These are phyloP conservation scores for Kwoniella mangroviensis DNA, from an alignment of 768 basidiomycete species.

Conservation along the genomic window DNA sequence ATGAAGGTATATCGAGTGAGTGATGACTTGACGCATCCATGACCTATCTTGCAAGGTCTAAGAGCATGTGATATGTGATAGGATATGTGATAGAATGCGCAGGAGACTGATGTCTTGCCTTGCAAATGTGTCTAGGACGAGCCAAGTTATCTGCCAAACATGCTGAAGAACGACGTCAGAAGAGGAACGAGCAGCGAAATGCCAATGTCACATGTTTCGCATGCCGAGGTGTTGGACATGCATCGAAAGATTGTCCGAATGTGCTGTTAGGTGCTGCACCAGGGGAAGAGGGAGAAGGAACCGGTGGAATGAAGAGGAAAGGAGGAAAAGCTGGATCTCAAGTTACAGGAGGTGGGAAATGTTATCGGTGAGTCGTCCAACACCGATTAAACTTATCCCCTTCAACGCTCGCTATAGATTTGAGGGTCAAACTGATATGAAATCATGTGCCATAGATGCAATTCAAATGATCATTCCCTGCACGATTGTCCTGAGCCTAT, in stretches of 20 bases:
- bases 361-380: slow-evolving; percentile 68
- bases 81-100: background rate
- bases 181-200: slow-evolving; percentile 67
- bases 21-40: too few species aligned
- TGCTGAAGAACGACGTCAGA: slow-evolving; percentile 68
- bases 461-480: slow-evolving; percentile 76
- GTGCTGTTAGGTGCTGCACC: slow-evolving; percentile 48
- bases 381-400: background rate
- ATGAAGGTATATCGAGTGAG: slow-evolving; percentile 47
- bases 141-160: slow-evolving; percentile 45
- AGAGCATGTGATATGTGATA: slow-evolving; percentile 12
- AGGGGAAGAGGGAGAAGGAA: slow-evolving; percentile 4
- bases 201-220: slow-evolving; percentile 71
- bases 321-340: slow-evolving; percentile 49
- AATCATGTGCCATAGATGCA: slow-evolving; percentile 66
- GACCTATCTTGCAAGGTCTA: background rate
- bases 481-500: slow-evolving; percentile 73
- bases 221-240: slow-evolving; percentile 81
- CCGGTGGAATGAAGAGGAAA: slow-evolving; percentile 43
- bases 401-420: background rate
- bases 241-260: slow-evolving; percentile 78
- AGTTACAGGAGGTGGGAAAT: slow-evolving; percentile 64
- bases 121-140: slow-evolving; percentile 20
- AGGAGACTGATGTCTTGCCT: background rate
- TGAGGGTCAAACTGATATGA: background rate